Percentiles rank a stretch among this genome's conserved stretches.
Evolutionary conservation across 1,139 yeast genomes (phyloP).

Genomic region (Pichia sp.): DNA sequence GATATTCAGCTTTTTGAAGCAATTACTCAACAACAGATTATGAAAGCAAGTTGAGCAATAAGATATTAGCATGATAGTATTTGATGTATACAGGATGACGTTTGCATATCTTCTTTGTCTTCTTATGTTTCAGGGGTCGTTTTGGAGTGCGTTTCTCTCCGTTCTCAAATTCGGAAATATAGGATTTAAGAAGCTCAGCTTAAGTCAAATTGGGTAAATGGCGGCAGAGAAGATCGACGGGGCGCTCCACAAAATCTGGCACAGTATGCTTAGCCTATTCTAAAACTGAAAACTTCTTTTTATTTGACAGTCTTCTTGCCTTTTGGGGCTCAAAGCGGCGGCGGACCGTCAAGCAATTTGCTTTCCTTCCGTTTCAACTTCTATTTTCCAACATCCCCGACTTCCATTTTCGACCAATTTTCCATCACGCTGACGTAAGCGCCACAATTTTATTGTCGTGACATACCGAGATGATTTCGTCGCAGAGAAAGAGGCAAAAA

Average conservation of each 20-base stretch:
- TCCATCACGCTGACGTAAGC: not conserved
- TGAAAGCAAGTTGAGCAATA: not conserved
- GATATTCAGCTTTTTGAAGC: not conserved
- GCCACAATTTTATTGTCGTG: not conserved
- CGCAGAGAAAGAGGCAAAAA: not conserved
- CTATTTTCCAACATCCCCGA: constrained; percentile 1
- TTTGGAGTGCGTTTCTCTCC: not conserved
- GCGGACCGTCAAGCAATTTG: not conserved
- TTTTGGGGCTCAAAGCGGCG: no score
- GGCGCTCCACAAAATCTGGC: no score
- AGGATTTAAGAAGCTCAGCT: not conserved
- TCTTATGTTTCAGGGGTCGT: not conserved
- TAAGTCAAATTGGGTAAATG: not conserved
- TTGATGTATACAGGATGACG: not conserved
- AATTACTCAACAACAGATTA: not conserved
- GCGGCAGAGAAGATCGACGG: no score
- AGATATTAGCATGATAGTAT: constrained; percentile 5
- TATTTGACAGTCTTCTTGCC: no score
- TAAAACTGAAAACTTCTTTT: no score
- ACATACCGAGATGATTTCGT: not conserved
- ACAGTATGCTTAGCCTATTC: no score
- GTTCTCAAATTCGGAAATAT: not conserved
- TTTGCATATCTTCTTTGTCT: constrained; percentile 1
- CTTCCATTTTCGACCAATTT: not conserved
- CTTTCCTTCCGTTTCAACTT: not conserved